Base-by-base conservation (phyloP, 805 yeast species). In the Suhomyces sp. region DNA sequence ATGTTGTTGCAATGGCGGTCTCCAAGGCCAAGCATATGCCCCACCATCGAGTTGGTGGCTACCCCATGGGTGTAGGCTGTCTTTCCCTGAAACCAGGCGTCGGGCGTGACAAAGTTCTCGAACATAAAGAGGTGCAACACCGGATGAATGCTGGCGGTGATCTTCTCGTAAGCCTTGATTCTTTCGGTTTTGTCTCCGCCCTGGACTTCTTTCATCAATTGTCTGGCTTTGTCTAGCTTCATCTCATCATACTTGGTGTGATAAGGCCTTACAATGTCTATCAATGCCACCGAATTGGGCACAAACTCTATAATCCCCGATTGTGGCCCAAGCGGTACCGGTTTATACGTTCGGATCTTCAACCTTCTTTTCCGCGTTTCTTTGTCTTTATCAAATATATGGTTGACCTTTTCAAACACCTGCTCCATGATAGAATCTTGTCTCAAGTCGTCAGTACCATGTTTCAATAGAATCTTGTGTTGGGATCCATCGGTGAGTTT, bases 351-450 rank as follows among this genome's bases (percentile, higher is more conserved):
- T 47, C 96, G 71, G 1, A 94, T 80, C 3, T 80, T 73, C 53
- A 93, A 71, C 1, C 74, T 68, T n/a, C 92, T 67, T 48, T 71
- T 77, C 24, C 84, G 66, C 0, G 93, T 77, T 31, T 80, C 81
- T 49, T 77, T 76, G 61, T 88, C 84, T 23, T 72, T 72, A 9
- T 60, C 66, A 51, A 93, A 77, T 36, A 90, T 79, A 12, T 74
- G 69, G 62, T 92, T 91, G 13, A 91, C 97, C 61, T 91, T 89
- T 19, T 80, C 87, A 67, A 96, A 94, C 1, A 93, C 98, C 65
- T 94, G 98, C 66, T 93, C 96, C 99, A 94, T 96, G 52, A 94
- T 90, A 0, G 96, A 88, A 70, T 94, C 99, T 69, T 96, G 99
- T 49, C 98, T 74, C 49, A 94, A 72, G 69, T 94, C 99, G 70